Conservation (phyloP, 73 alveolate genomes). For the Halteria grandinella region DNA sequence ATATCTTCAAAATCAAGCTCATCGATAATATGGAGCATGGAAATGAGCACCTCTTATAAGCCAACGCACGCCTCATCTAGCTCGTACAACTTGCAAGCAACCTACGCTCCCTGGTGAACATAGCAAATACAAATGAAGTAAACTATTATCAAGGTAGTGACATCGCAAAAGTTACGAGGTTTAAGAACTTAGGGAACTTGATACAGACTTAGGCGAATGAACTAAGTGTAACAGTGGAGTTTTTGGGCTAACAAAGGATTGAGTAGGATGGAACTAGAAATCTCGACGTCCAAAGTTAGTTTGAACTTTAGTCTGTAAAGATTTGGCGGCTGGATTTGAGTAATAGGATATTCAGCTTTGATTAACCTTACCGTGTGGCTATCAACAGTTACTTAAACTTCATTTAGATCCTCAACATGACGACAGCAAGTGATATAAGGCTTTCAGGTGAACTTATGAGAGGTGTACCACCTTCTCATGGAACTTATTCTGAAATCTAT, state of each 20-base stretch:
- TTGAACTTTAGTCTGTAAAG: background rate
- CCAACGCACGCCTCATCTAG: background rate
- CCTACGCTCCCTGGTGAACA: constrained; percentile 20
- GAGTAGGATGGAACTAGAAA: background rate
- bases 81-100: background rate
- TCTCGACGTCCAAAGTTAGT: background rate
- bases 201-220: background rate
- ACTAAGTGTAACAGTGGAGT: background rate
- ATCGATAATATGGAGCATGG: background rate
- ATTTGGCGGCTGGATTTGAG: background rate
- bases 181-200: background rate
- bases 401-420: no score
- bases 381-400: constrained; percentile 7
- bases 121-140: constrained; percentile 19
- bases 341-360: background rate
- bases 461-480: no score
- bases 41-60: background rate
- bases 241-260: background rate
- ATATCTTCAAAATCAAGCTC: background rate
- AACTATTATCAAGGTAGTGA: background rate
- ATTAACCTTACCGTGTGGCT: constrained; percentile 19
- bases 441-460: background rate
- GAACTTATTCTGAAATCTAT: no score
- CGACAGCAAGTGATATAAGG: background rate
- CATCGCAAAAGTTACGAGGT: background rate